Percentiles rank a stretch among this genome's conserved stretches.
These are phyloP conservation scores for Xylariomycetidae sp. DNA, from an alignment of 2,329 filamentous ascomycete species.

Conservation along the genomic window DNA sequence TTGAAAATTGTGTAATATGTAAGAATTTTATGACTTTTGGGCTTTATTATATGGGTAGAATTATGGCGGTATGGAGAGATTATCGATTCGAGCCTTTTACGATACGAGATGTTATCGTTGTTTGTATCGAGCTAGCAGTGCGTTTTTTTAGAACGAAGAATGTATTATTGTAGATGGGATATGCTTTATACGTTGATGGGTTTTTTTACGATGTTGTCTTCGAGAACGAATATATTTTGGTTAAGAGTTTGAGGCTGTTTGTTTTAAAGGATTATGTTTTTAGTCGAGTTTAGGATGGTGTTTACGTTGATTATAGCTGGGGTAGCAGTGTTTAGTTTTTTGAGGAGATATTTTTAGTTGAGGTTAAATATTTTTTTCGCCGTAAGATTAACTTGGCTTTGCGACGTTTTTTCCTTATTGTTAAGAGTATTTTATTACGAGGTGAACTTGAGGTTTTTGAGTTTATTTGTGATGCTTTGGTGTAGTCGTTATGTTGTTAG, in stretches of 20 bases:
- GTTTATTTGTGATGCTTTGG: not conserved
- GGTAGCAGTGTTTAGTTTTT: not conserved
- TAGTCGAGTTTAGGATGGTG: not conserved
- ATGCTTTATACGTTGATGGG: not conserved
- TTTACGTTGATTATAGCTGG: not conserved
- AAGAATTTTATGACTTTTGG: not conserved
- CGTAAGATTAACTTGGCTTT: not conserved
- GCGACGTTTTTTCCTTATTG: not conserved
- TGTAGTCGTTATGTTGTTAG: not conserved
- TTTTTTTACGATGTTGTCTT: not conserved
- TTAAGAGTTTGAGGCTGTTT: not conserved
- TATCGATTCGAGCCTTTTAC: not conserved
- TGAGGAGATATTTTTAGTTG: not conserved
- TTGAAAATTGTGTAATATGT: not conserved
- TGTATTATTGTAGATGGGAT: not conserved
- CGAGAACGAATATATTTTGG: not conserved
- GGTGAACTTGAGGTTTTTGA: not conserved
- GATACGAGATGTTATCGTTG: not conserved
- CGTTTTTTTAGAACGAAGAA: not conserved
- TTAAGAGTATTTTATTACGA: not conserved
- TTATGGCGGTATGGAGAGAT: not conserved
- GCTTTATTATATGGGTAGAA: not conserved
- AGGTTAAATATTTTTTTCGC: not conserved
- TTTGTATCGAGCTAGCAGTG: not conserved
- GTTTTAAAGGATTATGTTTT: not conserved